phyloP scores from a whole-genome alignment of 805 yeast species.

The Gaillardinia entomophila region DNA sequence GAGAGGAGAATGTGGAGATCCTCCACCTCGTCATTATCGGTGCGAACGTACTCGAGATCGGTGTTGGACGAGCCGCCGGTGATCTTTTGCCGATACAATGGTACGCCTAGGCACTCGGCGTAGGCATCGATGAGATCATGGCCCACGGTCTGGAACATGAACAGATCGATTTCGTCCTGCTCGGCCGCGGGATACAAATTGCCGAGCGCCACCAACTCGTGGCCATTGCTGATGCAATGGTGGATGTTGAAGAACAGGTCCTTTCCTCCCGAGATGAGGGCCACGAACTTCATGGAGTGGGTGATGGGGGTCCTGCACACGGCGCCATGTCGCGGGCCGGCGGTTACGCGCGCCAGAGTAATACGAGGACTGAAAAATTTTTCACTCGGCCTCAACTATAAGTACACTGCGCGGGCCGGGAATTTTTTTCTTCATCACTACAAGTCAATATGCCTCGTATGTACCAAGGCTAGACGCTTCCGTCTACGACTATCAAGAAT shows the following conservation, averaged over 20 bases:
- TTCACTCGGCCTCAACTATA: background rate
- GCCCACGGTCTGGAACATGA: conserved; percentile 98
- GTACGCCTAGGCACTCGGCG: conserved; percentile 67
- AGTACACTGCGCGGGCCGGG: too few relatives aligned
- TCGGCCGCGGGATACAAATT: conserved; percentile 63
- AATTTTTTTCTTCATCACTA: conserved; percentile 1
- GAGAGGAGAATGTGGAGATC: conserved; percentile 57
- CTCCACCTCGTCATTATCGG: conserved; percentile 81
- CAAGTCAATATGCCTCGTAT: conserved; percentile 59
- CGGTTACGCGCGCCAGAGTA: conserved; percentile 3
- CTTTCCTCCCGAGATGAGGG: conserved; percentile 91
- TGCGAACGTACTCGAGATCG: conserved; percentile 60
- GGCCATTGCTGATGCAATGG: conserved; percentile 83
- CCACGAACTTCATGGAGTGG: conserved; percentile 76
- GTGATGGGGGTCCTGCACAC: background rate
- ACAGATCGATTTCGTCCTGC: conserved; percentile 76
- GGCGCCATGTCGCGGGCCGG: conserved; percentile 1
- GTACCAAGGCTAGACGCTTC: conserved; percentile 21
- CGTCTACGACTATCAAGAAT: conserved; percentile 1
- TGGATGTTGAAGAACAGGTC: conserved; percentile 88
- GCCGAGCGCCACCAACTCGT: conserved; percentile 78
- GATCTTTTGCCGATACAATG: conserved; percentile 68
- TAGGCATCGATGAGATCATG: conserved; percentile 68
- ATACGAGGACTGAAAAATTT: background rate
- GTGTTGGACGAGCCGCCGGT: conserved; percentile 59